Percentiles rank a stretch among this genome's conserved stretches.
Conservation (phyloP, 129 eudicot genomes). For the Escallonia herrerae region DNA sequence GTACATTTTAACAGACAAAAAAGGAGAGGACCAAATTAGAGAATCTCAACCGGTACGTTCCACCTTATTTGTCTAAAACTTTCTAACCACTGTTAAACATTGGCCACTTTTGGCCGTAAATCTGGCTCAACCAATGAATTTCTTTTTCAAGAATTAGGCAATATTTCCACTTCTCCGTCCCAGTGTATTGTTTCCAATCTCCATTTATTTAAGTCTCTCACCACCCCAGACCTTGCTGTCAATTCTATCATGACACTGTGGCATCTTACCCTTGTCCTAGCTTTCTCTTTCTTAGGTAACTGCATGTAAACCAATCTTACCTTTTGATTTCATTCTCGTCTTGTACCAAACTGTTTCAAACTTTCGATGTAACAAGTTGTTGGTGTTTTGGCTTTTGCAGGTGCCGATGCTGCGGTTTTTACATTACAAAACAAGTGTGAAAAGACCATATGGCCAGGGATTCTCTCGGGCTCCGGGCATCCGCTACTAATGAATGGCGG, state of each 20-base stretch:
- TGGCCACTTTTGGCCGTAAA: no score
- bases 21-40: no score
- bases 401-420: constrained; percentile 43
- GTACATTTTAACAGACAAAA: no score
- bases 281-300: constrained; percentile 22
- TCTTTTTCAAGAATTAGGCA: no score
- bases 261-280: constrained; percentile 12
- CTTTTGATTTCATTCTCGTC: neutral
- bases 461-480: constrained; percentile 32
- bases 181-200: neutral
- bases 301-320: neutral
- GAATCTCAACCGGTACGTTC: no score
- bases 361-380: neutral
- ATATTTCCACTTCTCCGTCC: no score
- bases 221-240: neutral
- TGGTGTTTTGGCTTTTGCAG: constrained; percentile 19
- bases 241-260: neutral
- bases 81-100: no score
- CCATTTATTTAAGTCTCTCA: neutral
- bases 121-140: no score
- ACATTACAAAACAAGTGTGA: constrained; percentile 52
- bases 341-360: neutral
- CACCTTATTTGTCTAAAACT: no score
- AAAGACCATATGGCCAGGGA: constrained; percentile 64
- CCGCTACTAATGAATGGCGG: constrained; percentile 52